Percentiles rank a stretch among this genome's conserved stretches.
Conservation (phyloP, 768 basidiomycete species). For the Filobasidium wieringae region DNA sequence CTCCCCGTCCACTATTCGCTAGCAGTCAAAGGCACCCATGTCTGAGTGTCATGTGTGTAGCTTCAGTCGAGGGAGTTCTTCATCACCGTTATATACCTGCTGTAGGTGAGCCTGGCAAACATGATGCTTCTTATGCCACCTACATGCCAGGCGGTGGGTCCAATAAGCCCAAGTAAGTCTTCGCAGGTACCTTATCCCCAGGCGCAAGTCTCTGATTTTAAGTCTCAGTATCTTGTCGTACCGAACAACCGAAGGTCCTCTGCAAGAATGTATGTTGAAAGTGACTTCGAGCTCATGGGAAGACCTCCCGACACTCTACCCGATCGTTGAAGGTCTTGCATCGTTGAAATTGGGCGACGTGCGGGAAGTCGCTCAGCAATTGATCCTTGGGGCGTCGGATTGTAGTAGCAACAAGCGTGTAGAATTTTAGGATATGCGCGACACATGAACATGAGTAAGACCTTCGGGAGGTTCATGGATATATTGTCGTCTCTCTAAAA, state of each 20-base stretch:
- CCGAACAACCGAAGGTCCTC: not conserved
- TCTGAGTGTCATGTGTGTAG: not conserved
- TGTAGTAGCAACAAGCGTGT: too few species aligned
- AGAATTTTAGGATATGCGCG: too few species aligned
- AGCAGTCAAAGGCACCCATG: too few species aligned
- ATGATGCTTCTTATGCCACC: slow-evolving; percentile 8
- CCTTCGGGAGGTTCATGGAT: not conserved
- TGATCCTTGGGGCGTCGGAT: not conserved
- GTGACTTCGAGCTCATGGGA: not conserved
- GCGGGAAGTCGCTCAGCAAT: not conserved
- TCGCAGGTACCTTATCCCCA: not conserved
- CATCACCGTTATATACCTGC: slow-evolving; percentile 13
- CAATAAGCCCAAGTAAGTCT: slow-evolving; percentile 3
- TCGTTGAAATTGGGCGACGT: not conserved
- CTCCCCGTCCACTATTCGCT: not conserved
- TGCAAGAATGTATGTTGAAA: not conserved
- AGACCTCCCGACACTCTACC: slow-evolving; percentile 4
- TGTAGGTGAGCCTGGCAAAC: slow-evolving; percentile 7
- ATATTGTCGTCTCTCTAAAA: not conserved
- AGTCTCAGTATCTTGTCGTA: not conserved
- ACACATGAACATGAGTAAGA: too few species aligned
- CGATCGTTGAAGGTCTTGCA: slow-evolving; percentile 12
- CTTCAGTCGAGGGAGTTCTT: slow-evolving; percentile 7
- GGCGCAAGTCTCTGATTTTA: not conserved
- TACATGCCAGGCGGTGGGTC: slow-evolving; percentile 3